phyloP scores from a whole-genome alignment of 495 filamentous ascomycete species.

The Rhypophila decipiens region DNA sequence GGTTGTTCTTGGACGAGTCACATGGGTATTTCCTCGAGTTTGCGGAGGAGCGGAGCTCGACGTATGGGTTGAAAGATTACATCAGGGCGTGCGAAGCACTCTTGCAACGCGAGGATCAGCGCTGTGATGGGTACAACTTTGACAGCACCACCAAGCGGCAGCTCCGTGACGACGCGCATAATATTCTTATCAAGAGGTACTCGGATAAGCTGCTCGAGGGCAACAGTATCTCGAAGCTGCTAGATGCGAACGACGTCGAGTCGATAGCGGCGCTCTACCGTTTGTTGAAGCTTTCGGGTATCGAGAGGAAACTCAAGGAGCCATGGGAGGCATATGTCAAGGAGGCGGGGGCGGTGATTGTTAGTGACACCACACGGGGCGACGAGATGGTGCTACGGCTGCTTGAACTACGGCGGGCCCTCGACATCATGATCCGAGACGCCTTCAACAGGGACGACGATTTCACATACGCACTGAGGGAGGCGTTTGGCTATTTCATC shows the following conservation, averaged over 20 bases:
- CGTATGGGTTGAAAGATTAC: constrained; percentile 59
- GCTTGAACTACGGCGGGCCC: constrained; percentile 70
- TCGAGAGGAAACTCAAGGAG: constrained; percentile 57
- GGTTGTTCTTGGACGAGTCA: constrained; percentile 60
- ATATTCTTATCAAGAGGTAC: constrained; percentile 56
- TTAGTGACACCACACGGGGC: constrained; percentile 69
- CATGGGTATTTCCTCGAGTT: constrained; percentile 57
- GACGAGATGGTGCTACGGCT: constrained; percentile 84
- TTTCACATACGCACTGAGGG: constrained; percentile 68
- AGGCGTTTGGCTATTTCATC: constrained; percentile 84
- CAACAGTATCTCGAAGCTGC: constrained; percentile 58
- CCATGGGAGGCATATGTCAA: constrained; percentile 77
- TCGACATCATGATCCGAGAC: constrained; percentile 65
- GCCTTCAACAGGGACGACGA: constrained; percentile 69
- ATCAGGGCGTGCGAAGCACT: constrained; percentile 58
- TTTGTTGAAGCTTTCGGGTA: constrained; percentile 58
- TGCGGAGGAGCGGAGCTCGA: constrained; percentile 52
- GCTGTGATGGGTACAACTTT: constrained; percentile 73
- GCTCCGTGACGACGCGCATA: constrained; percentile 63
- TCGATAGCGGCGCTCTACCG: constrained; percentile 71
- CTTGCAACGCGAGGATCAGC: constrained; percentile 60
- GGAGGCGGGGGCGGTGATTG: constrained; percentile 66
- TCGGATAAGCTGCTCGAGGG: constrained; percentile 54
- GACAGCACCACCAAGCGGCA: constrained; percentile 74
- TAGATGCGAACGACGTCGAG: constrained; percentile 56